Percentiles rank a stretch among this genome's conserved stretches.
phyloP scores from a whole-genome alignment of 2,329 filamentous ascomycete species.

The Leptographium flavum region DNA sequence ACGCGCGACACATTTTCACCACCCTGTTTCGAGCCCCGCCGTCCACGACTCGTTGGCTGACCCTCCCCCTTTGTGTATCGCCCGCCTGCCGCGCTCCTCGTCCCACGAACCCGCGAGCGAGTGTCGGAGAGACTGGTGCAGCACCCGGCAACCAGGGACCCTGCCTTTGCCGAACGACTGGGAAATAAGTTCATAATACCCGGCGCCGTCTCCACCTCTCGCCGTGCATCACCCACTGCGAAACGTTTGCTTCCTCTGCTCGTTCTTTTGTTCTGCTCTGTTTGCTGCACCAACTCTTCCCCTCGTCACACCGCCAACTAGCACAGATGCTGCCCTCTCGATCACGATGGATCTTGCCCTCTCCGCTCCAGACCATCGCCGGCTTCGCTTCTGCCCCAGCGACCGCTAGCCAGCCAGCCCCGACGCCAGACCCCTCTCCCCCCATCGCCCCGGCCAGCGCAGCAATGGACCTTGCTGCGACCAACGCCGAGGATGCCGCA shows the following conservation, averaged over 20 bases:
- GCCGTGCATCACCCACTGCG: too few relatives aligned
- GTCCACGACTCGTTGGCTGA: neutral
- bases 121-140: neutral
- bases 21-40: neutral
- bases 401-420: neutral
- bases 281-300: too few relatives aligned
- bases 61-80: neutral
- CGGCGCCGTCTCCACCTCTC: too few relatives aligned
- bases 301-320: too few relatives aligned
- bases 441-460: slow-evolving; percentile 1
- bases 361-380: neutral
- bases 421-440: neutral
- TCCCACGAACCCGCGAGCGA: too few relatives aligned
- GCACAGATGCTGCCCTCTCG: neutral
- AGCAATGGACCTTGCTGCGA: slow-evolving; percentile 7
- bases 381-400: neutral
- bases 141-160: too few relatives aligned
- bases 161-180: too few relatives aligned
- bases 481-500: slow-evolving; percentile 8
- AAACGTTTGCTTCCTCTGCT: too few relatives aligned
- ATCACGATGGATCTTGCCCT: neutral
- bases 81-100: neutral
- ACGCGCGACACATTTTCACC: neutral
- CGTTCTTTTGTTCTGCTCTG: too few relatives aligned
- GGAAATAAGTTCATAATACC: too few relatives aligned